phyloP scores from a whole-genome alignment of 202 grass and related monocot species.

The Digitaria exilis region DNA sequence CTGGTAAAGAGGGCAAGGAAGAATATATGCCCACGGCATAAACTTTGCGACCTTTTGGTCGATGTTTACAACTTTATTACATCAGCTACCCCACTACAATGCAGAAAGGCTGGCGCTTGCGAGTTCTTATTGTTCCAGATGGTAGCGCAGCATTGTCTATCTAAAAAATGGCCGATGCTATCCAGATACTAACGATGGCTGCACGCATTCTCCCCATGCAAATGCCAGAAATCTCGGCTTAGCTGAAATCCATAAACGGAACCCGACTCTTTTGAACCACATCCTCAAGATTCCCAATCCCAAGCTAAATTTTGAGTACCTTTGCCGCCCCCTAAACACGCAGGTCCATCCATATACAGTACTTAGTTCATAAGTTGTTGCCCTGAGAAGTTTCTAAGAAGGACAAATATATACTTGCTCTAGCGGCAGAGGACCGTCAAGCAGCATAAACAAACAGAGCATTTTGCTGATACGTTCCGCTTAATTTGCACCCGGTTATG shows the following conservation, averaged over 20 bases:
- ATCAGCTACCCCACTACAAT: too few relatives aligned
- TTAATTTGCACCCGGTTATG: not conserved
- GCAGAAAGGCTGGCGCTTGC: not conserved
- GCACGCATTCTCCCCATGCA: not conserved
- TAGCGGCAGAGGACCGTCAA: not conserved
- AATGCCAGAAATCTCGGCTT: not conserved
- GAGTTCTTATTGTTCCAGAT: not conserved
- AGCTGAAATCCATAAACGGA: not conserved
- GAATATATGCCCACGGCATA: slow-evolving; percentile 41
- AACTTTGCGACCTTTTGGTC: slow-evolving; percentile 23
- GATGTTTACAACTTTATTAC: too few relatives aligned
- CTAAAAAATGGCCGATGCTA: not conserved
- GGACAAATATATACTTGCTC: not conserved
- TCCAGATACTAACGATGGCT: not conserved
- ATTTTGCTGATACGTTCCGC: not conserved
- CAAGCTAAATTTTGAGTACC: too few relatives aligned
- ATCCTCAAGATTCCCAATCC: too few relatives aligned
- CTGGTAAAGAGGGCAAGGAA: slow-evolving; percentile 30
- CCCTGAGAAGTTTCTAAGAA: not conserved
- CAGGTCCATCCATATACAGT: too few relatives aligned
- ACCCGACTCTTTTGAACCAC: too few relatives aligned
- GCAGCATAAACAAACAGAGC: not conserved
- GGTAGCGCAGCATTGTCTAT: too few relatives aligned
- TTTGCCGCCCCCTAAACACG: too few relatives aligned
- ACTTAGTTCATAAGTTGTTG: too few relatives aligned